Evolutionary conservation across 1,284 basidiomycete species (phyloP), one percentile per base, ranked within the genome.

Genomic region (Pseudozyma hubeiensis): DNA sequence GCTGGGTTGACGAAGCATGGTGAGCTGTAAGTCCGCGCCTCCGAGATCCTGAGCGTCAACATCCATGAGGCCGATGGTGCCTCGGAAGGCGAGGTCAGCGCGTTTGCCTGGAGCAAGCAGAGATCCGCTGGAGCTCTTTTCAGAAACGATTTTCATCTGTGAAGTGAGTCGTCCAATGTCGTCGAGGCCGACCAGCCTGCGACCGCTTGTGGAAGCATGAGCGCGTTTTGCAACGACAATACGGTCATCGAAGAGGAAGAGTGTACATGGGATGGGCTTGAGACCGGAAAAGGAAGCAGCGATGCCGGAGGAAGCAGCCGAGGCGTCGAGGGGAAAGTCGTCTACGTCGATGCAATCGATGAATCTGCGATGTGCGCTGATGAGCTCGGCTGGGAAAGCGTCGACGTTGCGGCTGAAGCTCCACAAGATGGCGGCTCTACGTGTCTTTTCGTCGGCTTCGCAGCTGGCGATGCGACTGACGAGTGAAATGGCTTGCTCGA

Each of bases 161-260:
- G 81, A 60, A 58, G 80, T 90, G 35, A 95, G 86, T 80, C 89
- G 91, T 55, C 92, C 90, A 17, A 93, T 87, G 53, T 94, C 91
- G 77, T 97, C 93, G 47, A 99, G 86, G 0, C 97, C 95, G 2
- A 93, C 90, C 29, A 94, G 85, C 24, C 87, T 86, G 48, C 90
- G 88, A 0, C 92, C 94, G 44, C 90, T 88, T 79, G 91, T 91
- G 4, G 89, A 88, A 45, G 89, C 89, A 8, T 89, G 88, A 3
- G 92, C 91, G 33, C 97, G 89, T 86, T 98, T 98, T 54, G 91
- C 91, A 65, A 99, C 90, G 81, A 97, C 89, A 33, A 99, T 86
- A 80, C 93, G 93, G 86, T 99, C 97, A 78, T 96, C 92, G 81
- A 99, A 99, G 43, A 99, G 87, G 84, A 99, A 93, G 37, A 99